Evolutionary conservation across 768 basidiomycete species (phyloP).

Genomic region (Terana coerulea): DNA sequence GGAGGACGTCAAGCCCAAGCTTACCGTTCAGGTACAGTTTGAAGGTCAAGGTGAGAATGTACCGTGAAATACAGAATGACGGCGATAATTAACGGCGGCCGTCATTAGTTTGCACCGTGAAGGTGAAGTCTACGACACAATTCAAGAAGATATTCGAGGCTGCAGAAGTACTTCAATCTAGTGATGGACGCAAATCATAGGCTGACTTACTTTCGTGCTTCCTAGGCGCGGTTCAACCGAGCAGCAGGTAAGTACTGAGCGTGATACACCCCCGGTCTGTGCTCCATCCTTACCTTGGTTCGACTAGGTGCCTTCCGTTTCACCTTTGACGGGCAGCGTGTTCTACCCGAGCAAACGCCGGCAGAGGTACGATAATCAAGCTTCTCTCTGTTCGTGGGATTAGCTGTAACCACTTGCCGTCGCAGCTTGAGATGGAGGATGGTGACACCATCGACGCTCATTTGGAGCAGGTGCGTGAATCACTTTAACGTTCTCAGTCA

Average conservation of each 20-base stretch:
- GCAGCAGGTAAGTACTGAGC: not conserved
- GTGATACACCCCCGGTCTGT: not conserved
- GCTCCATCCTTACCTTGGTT: not conserved
- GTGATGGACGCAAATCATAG: not conserved
- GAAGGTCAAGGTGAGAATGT: slow-evolving; percentile 1
- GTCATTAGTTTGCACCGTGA: not conserved
- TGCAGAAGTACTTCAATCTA: not conserved
- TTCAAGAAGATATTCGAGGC: slow-evolving; percentile 11
- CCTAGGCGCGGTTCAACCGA: slow-evolving; percentile 1
- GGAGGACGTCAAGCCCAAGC: slow-evolving; percentile 8
- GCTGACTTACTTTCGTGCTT: not conserved
- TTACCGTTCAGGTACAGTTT: not conserved
- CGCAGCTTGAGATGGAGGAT: slow-evolving; percentile 7
- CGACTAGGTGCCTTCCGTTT: not conserved
- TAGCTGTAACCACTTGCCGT: too few species aligned
- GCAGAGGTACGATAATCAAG: not conserved
- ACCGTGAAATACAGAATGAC: too few species aligned
- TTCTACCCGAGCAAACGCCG: slow-evolving; percentile 3
- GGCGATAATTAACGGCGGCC: too few species aligned
- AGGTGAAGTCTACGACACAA: slow-evolving; percentile 4
- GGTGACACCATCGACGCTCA: slow-evolving; percentile 5
- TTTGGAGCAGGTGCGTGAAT: slow-evolving; percentile 4
- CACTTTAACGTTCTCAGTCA: not conserved
- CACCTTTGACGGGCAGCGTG: slow-evolving; percentile 1
- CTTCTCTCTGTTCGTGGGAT: not conserved